These are phyloP conservation scores for Radiomyces spectabilis DNA, from an alignment of 192 early-diverging fungal species.

Conservation along the genomic window DNA sequence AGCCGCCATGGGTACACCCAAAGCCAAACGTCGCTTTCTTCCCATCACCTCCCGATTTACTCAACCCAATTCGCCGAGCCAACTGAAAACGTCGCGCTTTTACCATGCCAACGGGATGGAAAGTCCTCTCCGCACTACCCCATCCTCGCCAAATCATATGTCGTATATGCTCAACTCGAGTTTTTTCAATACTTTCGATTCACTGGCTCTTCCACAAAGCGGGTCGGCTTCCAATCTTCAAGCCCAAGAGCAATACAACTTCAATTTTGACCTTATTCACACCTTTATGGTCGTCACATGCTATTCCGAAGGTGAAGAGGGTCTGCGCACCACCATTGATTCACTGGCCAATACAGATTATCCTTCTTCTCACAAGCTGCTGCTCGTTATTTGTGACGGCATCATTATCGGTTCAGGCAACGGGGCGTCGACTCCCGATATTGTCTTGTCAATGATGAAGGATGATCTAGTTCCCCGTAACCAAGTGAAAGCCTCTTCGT, in stretches of 20 bases:
- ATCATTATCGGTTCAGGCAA: constrained; percentile 72
- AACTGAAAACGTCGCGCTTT: not conserved
- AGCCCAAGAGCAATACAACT: constrained; percentile 30
- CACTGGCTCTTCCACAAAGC: constrained; percentile 1
- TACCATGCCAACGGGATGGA: not conserved
- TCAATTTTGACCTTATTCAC: constrained; percentile 53
- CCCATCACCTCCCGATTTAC: constrained; percentile 31
- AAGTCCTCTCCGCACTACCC: not conserved
- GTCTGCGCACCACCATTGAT: constrained; percentile 67
- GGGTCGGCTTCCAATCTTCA: constrained; percentile 11
- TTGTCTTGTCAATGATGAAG: constrained; percentile 73
- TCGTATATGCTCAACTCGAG: no score
- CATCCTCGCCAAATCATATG: not conserved
- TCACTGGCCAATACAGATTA: constrained; percentile 70
- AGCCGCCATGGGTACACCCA: no score
- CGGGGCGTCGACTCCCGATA: constrained; percentile 64
- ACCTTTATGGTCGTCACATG: constrained; percentile 73
- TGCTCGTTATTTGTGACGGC: constrained; percentile 75
- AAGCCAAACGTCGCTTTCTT: constrained; percentile 38
- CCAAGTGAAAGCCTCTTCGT: constrained; percentile 65
- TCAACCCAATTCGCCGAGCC: constrained; percentile 12
- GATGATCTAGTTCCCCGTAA: constrained; percentile 57
- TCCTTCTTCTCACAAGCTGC: constrained; percentile 65
- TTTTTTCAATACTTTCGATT: constrained; percentile 6
- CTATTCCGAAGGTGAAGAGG: constrained; percentile 71